A percentile compares a stretch with the other conserved stretches of the same genome.
Conservation (phyloP, 2,329 filamentous ascomycete species). For the Penicillium sp. region DNA sequence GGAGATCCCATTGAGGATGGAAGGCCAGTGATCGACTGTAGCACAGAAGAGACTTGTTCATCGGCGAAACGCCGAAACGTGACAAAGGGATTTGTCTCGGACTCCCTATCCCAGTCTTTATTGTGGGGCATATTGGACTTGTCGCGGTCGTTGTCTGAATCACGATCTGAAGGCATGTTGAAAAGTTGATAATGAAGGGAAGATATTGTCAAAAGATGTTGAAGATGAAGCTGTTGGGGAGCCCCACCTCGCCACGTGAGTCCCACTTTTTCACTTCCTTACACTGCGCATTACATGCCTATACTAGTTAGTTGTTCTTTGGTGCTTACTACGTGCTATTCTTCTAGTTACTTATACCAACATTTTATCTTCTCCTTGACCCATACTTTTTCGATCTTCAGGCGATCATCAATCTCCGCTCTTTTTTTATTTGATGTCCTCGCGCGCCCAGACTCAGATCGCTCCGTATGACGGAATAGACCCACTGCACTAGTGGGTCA, state of each 20-base stretch:
- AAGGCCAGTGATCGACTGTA: slow-evolving; percentile 54
- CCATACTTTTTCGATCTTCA: neutral
- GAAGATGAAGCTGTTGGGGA: slow-evolving; percentile 35
- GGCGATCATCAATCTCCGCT: neutral
- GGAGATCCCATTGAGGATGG: slow-evolving; percentile 38
- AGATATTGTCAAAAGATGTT: slow-evolving; percentile 9
- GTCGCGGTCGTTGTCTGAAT: slow-evolving; percentile 17
- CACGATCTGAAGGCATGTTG: slow-evolving; percentile 24
- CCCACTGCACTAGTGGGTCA: neutral
- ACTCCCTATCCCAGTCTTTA: slow-evolving; percentile 35
- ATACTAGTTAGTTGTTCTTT: neutral
- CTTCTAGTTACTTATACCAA: neutral
- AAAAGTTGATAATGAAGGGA: slow-evolving; percentile 6
- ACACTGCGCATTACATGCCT: neutral
- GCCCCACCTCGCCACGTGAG: slow-evolving; percentile 35
- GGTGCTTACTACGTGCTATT: neutral
- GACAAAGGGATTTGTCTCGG: slow-evolving; percentile 57
- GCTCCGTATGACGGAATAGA: neutral
- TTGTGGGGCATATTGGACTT: slow-evolving; percentile 17
- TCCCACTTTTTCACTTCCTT: slow-evolving; percentile 11
- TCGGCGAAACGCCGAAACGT: slow-evolving; percentile 63
- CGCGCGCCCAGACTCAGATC: neutral
- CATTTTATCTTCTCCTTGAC: neutral
- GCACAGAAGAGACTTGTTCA: slow-evolving; percentile 56
- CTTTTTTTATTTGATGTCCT: neutral